phyloP scores from a whole-genome alignment of 805 yeast genomes.

The Yarrowia deformans region DNA sequence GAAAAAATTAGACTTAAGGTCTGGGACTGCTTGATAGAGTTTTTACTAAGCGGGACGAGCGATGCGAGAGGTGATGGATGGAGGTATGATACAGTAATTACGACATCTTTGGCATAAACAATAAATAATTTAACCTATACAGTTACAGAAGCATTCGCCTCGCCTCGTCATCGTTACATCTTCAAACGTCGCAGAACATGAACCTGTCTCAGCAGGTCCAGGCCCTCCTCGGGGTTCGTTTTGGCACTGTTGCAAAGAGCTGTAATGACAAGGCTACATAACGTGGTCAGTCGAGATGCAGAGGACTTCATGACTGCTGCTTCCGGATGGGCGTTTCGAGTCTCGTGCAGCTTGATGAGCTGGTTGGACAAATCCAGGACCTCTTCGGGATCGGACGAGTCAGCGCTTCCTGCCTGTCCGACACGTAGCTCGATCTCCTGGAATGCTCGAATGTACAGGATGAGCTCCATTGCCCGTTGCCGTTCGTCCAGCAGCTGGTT shows the following conservation, averaged over 20 bases:
- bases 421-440: constrained; percentile 32
- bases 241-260: constrained; percentile 18
- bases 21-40: constrained; percentile 24
- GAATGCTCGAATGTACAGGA: constrained; percentile 24
- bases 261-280: constrained; percentile 9
- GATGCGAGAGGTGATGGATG: neutral
- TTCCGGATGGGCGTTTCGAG: constrained; percentile 3
- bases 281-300: constrained; percentile 3
- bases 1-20: constrained; percentile 25
- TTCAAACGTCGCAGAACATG: constrained; percentile 16
- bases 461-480: constrained; percentile 25
- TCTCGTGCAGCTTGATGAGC: constrained; percentile 22
- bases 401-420: neutral
- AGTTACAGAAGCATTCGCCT: too few species aligned
- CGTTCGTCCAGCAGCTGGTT: constrained; percentile 7
- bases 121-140: neutral
- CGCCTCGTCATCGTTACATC: neutral
- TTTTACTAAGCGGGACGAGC: neutral
- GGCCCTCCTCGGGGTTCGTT: constrained; percentile 5
- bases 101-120: neutral
- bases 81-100: too few species aligned
- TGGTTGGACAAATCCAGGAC: constrained; percentile 20
- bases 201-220: constrained; percentile 21
- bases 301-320: constrained; percentile 21
- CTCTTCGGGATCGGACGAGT: constrained; percentile 25